Evolutionary conservation across 805 yeast genomes (phyloP), one percentile per base, ranked within the genome.

Genomic region (Helenozyma baotianmanensis): DNA sequence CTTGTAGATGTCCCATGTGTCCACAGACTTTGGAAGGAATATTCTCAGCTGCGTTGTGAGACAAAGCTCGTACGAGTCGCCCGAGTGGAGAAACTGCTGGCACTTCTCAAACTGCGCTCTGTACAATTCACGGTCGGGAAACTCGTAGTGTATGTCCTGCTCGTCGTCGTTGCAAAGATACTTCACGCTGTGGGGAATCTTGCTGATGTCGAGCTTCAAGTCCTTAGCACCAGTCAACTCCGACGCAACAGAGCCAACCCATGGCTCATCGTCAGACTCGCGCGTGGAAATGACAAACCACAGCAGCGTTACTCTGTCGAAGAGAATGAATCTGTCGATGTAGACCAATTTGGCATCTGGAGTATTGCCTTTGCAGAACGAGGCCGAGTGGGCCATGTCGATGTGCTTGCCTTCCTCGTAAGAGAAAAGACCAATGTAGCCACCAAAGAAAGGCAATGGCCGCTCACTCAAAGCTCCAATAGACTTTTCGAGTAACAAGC

Each of bases 21-120:
- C 44, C 9, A 79, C 48, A 7, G 54, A 42, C 5, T 57, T 39
- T 0, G 81, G 78, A 11, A 85, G 64, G 5, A 56, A 57, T 10
- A 86, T 67, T 33, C 66, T 66, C 36, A 90, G 82, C 39, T 76
- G 83, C 1, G 82, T 80, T 0, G 97, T 90, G 21, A 92, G 67
- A 53, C 98, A 92, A 11, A 92, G 69, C 54, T 92, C 99, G 53
- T 92, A 92, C 2, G 96, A 87, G 51, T 92, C 94, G 9, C 98
- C 98, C 6, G 79, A 58, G 32, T 68, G 75, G 28, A 90, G 65
- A 41, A 62, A 76, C 11, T 74, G 68, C 54, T 85, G 90, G 53
- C 96, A 86, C 29, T 64, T 37, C 0, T 63, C 48, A 48, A 87
- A 84, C 24, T 74, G 74, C 3, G 60, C 40, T 3, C 63, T 51